These are phyloP conservation scores for Tricholomella constricta DNA, from an alignment of 768 basidiomycete species.

Conservation along the genomic window DNA sequence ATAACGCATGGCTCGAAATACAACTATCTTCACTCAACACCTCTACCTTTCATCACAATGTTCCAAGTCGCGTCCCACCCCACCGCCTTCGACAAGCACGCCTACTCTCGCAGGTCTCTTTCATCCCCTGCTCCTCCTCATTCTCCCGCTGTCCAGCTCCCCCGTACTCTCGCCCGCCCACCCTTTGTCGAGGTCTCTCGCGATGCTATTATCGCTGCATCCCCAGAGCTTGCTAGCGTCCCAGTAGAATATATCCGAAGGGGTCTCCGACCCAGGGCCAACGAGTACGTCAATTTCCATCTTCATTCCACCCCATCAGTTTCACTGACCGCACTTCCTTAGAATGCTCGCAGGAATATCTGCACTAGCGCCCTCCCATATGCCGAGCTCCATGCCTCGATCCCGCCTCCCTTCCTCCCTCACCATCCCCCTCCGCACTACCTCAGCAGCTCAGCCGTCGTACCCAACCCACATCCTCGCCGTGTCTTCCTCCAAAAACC, in stretches of 20 bases:
- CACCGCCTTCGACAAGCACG: constrained; percentile 39
- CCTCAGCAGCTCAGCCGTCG: constrained; percentile 29
- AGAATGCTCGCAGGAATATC: constrained; percentile 60
- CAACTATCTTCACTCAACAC: constrained; percentile 7
- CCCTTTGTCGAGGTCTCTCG: constrained; percentile 56
- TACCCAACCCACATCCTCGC: constrained; percentile 62
- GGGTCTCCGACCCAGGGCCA: constrained; percentile 49
- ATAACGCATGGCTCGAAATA: constrained; percentile 22
- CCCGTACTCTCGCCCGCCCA: constrained; percentile 70
- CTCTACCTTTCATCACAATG: constrained; percentile 28
- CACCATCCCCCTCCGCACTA: constrained; percentile 42
- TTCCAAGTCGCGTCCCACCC: constrained; percentile 52
- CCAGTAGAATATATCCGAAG: constrained; percentile 72
- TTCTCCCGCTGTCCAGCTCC: constrained; percentile 57
- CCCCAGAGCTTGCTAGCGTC: constrained; percentile 65
- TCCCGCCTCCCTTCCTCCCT: constrained; percentile 65
- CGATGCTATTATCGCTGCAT: constrained; percentile 61
- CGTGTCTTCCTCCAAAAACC: constrained; percentile 48
- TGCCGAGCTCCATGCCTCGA: constrained; percentile 67
- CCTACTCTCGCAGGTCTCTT: constrained; percentile 29
- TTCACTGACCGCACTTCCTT: constrained; percentile 11
- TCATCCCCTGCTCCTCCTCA: constrained; percentile 17
- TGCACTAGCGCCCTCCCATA: constrained; percentile 50
- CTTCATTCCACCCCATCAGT: constrained; percentile 18
- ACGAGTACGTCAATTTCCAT: constrained; percentile 37